Evolutionary conservation across 371 early-diverging fungal genomes (phyloP).

Genomic region (Mortierella sp.): DNA sequence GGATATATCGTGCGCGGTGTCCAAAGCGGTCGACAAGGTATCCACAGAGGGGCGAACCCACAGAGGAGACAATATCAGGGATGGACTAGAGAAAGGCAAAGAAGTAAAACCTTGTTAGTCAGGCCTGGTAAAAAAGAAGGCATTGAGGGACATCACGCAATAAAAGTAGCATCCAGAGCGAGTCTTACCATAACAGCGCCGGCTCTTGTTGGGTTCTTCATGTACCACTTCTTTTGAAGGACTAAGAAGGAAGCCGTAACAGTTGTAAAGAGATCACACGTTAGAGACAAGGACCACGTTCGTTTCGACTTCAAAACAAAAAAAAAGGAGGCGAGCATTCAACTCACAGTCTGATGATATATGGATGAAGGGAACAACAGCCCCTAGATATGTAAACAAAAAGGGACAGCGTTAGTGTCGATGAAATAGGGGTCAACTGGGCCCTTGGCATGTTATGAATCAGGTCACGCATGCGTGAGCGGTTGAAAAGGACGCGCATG

Average conservation of each 20-base stretch:
- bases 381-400: constrained; percentile 31
- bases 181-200: constrained; percentile 60
- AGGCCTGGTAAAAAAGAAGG: too few species aligned
- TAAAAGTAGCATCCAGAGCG: too few species aligned
- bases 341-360: constrained; percentile 61
- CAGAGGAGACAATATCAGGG: constrained; percentile 69
- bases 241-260: constrained; percentile 13
- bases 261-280: not conserved
- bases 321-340: too few species aligned
- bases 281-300: constrained; percentile 2
- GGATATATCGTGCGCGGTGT: constrained; percentile 61
- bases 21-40: constrained; percentile 66
- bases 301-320: not conserved
- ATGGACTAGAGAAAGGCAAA: constrained; percentile 48
- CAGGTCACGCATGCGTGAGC: not conserved
- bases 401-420: not conserved
- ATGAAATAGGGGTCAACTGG: not conserved
- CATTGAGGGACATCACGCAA: not conserved
- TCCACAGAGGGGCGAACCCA: constrained; percentile 69
- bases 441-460: not conserved
- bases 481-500: not conserved
- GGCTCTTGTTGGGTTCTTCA: constrained; percentile 60
- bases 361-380: constrained; percentile 60
- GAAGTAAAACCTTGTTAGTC: not conserved
- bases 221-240: constrained; percentile 66